A percentile compares a stretch with the other conserved stretches of the same genome.
These are phyloP conservation scores for Endocalyx cinctus DNA, from an alignment of 2,329 filamentous ascomycete genomes.

Conservation along the genomic window DNA sequence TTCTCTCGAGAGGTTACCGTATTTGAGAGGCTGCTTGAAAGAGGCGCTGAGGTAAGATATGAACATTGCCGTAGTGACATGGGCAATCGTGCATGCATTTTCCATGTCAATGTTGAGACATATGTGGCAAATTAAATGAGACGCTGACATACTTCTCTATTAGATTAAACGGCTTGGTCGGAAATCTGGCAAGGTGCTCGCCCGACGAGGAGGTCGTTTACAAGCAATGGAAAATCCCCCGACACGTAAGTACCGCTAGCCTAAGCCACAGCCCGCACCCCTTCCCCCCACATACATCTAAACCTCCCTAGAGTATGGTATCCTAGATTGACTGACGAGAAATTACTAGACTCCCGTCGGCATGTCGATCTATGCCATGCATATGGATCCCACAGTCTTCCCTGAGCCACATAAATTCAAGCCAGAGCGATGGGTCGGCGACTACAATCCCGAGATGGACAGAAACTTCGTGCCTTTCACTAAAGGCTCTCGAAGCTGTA, in stretches of 20 bases:
- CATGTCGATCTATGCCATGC: conserved; percentile 1
- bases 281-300: too few relatives aligned
- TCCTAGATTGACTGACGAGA: too few relatives aligned
- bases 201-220: conserved; percentile 3
- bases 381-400: conserved; percentile 1
- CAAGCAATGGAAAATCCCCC: conserved; percentile 3
- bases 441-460: conserved; percentile 1
- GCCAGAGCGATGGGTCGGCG: conserved; percentile 1
- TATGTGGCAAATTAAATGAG: too few relatives aligned
- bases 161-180: neutral
- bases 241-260: conserved; percentile 2
- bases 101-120: too few relatives aligned
- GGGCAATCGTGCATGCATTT: too few relatives aligned
- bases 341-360: conserved; percentile 2
- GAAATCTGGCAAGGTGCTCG: conserved; percentile 2
- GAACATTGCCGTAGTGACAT: too few relatives aligned
- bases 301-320: too few relatives aligned
- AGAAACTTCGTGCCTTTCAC: conserved; percentile 2
- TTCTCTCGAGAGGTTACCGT: conserved; percentile 5
- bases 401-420: conserved; percentile 1
- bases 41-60: conserved; percentile 7
- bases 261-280: too few relatives aligned
- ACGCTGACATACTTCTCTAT: neutral
- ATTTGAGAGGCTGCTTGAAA: conserved; percentile 7
- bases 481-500: conserved; percentile 2